These are phyloP conservation scores for Eucalyptus polyanthemos DNA, from an alignment of 345 rosid genomes.

Conservation along the genomic window DNA sequence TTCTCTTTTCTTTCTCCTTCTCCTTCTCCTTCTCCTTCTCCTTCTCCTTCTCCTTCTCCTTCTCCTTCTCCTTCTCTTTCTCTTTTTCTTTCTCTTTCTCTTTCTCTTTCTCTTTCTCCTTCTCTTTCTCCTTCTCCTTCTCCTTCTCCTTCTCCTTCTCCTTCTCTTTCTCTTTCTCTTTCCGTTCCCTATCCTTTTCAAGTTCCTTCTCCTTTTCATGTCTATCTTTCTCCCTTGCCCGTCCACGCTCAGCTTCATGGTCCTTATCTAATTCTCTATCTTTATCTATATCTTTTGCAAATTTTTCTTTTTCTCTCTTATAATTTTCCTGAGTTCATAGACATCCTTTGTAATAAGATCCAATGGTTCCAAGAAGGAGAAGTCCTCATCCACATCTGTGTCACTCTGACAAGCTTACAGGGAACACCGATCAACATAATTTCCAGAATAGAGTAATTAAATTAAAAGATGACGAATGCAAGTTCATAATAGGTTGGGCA, in stretches of 20 bases:
- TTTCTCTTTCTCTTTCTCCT: fast-evolving
- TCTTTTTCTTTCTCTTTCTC: neutral
- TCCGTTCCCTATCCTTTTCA: slow-evolving; percentile 36
- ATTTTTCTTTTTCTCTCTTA: slow-evolving; percentile 66
- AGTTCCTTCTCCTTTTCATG: slow-evolving; percentile 57
- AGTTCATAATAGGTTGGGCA: neutral
- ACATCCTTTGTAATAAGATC: slow-evolving; percentile 94
- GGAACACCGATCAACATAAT: slow-evolving; percentile 13
- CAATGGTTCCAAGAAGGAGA: slow-evolving; percentile 91
- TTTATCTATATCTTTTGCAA: slow-evolving; percentile 49
- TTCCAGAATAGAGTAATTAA: neutral
- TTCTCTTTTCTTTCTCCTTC: neutral
- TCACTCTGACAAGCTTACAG: slow-evolving; percentile 54
- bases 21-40: slow-evolving; percentile 24
- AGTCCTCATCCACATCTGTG: slow-evolving; percentile 82
- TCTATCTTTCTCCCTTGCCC: slow-evolving; percentile 63
- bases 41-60: slow-evolving; percentile 18
- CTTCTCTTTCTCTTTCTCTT: slow-evolving; percentile 11
- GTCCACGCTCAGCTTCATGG: slow-evolving; percentile 43
- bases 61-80: slow-evolving; percentile 25
- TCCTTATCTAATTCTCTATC: slow-evolving; percentile 51
- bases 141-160: neutral
- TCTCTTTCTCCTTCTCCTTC: neutral
- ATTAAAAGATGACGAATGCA: neutral
- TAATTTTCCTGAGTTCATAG: slow-evolving; percentile 56